Evolutionary conservation across 768 basidiomycete species (phyloP), one percentile per base, ranked within the genome.

Genomic region (Tulasnella sp.): DNA sequence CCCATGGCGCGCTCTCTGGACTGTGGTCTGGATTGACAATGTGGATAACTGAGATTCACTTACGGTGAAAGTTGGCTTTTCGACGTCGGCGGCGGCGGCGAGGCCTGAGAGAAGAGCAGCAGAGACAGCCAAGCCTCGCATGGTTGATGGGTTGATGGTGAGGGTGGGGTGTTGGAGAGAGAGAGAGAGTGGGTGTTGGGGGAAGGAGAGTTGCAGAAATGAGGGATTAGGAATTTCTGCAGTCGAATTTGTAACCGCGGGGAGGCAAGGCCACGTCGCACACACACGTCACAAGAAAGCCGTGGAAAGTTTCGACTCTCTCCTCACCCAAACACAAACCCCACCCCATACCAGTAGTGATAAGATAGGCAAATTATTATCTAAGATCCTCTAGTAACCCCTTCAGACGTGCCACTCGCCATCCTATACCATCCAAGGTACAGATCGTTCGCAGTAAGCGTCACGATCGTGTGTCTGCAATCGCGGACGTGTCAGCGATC

Each of bases 111-210:
- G 89, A 76, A 92, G 81, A 77, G 89, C 84, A 71, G 84, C 81
- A 78, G 90, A 90, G 79, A 93, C 86, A 84, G 91, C 86, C 87
- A 90, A 89, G 80, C 90, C 89, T 89, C 92, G 90, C 92, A 94
- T 94, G 71, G 52, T 29, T 26, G 52, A 59, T 59, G 52, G n/a
- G 9, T 4, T 22, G 52, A 32, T 22, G 52, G 69, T 77, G 75
- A 77, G 79, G 80, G 76, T 73, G 75, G 66, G 75, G 77, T 75
- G 75, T 78, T 78, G 78, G 80, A 76, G 81, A 82, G 80, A 80
- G 81, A 79, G 79, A 76, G 78, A 77, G 77, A 77, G 77, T 78
- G 75, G 26, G 63, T 5, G 79, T 77, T 75, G 78, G 79, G 79
- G 76, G 42, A 34, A 67, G 22, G 66, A 67, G 47, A 80, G 80